These are phyloP conservation scores for Neobulgaria alba DNA, from an alignment of 2,329 filamentous ascomycete species.

Conservation along the genomic window DNA sequence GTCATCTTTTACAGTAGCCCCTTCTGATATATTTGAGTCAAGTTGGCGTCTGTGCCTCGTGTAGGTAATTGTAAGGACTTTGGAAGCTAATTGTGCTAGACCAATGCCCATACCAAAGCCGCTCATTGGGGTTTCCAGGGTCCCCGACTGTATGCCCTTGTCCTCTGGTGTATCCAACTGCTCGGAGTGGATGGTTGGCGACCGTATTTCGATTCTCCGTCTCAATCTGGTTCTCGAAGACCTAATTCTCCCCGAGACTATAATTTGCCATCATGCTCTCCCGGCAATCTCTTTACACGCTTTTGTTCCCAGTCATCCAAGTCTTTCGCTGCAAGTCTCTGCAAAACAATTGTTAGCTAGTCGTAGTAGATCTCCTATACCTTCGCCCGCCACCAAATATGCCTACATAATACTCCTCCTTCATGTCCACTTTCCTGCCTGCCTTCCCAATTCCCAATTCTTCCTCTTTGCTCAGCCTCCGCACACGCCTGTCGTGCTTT, in stretches of 20 bases:
- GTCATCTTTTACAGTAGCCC: too few species aligned
- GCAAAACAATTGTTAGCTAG: conserved; percentile 16
- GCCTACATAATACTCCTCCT: conserved; percentile 81
- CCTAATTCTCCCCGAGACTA: conserved; percentile 28
- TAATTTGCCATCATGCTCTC: conserved; percentile 80
- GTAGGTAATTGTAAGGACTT: too few species aligned
- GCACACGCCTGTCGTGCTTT: conserved; percentile 80
- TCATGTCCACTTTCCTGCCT: conserved; percentile 65
- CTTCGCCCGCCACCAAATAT: not conserved
- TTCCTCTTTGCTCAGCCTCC: conserved; percentile 77
- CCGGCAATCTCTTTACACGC: conserved; percentile 78
- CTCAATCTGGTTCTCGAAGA: too few species aligned
- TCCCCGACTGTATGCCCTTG: too few species aligned
- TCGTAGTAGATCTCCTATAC: not conserved
- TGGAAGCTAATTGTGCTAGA: too few species aligned
- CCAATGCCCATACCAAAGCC: too few species aligned
- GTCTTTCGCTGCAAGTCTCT: conserved; percentile 81
- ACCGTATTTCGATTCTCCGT: too few species aligned
- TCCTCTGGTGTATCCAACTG: too few species aligned
- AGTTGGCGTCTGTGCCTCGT: too few species aligned
- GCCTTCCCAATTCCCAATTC: conserved; percentile 70
- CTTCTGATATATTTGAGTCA: too few species aligned
- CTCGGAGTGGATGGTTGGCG: too few species aligned
- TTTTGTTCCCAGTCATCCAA: conserved; percentile 96
- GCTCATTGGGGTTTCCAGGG: too few species aligned